Evolutionary conservation across 2,329 filamentous ascomycete genomes (phyloP).

Genomic region (Bipolaris victoriae): DNA sequence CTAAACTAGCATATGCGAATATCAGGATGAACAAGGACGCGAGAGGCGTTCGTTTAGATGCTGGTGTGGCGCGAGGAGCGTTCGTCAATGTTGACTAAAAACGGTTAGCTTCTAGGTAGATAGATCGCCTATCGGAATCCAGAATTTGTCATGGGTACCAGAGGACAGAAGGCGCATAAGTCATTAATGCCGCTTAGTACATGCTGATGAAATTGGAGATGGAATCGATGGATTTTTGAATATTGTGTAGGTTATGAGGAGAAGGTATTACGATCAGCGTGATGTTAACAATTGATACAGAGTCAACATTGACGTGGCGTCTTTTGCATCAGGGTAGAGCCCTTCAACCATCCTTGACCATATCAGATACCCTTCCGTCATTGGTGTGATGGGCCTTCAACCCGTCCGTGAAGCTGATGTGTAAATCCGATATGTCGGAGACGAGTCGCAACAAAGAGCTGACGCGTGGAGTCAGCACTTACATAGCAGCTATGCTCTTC

Average conservation of each 20-base stretch:
- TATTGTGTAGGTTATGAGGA: constrained; percentile 18
- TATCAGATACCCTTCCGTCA: constrained; percentile 16
- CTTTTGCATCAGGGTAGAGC: constrained; percentile 8
- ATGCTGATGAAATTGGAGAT: constrained; percentile 33
- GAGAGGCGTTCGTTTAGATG: constrained; percentile 36
- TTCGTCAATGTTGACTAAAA: constrained; percentile 42
- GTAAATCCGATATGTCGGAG: constrained; percentile 29
- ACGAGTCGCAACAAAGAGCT: constrained; percentile 32
- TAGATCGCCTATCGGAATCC: constrained; percentile 26
- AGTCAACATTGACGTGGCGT: constrained; percentile 10
- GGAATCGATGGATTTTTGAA: constrained; percentile 19
- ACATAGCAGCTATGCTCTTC: constrained; percentile 18
- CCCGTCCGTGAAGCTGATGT: constrained; percentile 11
- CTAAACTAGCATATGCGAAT: constrained; percentile 17
- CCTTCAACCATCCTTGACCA: constrained; percentile 15
- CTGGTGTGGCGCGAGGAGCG: constrained; percentile 26
- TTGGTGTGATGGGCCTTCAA: constrained; percentile 17
- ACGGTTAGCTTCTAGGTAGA: constrained; percentile 28
- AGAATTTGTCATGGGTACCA: constrained; percentile 35
- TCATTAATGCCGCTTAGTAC: constrained; percentile 28
- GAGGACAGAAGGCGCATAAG: constrained; percentile 12
- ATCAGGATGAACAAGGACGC: constrained; percentile 22
- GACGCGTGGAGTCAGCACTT: constrained; percentile 27
- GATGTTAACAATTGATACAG: constrained; percentile 23
- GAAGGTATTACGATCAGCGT: constrained; percentile 25